These are phyloP conservation scores for Elaeis oleifera DNA, from an alignment of 202 grass and related monocot species.

Conservation along the genomic window DNA sequence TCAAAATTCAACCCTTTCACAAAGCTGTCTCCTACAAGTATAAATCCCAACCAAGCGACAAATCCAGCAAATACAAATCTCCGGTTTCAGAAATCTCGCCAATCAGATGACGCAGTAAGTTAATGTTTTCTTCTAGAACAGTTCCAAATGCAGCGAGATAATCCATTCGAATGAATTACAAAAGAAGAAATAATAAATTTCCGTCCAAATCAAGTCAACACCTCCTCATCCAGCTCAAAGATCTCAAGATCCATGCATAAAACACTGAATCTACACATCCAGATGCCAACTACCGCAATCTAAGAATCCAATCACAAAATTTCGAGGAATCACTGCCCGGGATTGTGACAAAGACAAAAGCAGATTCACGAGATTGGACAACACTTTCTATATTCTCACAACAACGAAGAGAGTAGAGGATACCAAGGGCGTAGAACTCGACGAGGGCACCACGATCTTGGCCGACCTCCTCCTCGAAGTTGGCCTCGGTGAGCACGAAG, in stretches of 20 bases:
- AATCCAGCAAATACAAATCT: too few relatives aligned
- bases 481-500: conserved; percentile 59
- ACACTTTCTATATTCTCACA: not conserved
- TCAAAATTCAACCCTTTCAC: not conserved
- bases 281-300: too few relatives aligned
- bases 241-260: conserved; percentile 3
- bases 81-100: too few relatives aligned
- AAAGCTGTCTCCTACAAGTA: not conserved
- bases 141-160: too few relatives aligned
- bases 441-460: conserved; percentile 89
- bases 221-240: not conserved
- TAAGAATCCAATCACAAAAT: too few relatives aligned
- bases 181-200: not conserved
- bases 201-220: not conserved
- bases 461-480: conserved; percentile 91
- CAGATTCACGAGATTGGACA: not conserved
- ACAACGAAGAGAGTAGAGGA: not conserved
- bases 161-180: too few relatives aligned
- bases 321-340: too few relatives aligned
- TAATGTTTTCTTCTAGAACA: too few relatives aligned
- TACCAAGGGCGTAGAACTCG: conserved; percentile 97
- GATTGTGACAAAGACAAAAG: too few relatives aligned
- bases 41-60: too few relatives aligned
- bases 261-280: not conserved
- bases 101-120: too few relatives aligned